Base-by-base conservation (phyloP, 1,139 yeast genomes). In the Yamadazyma aaseri region DNA sequence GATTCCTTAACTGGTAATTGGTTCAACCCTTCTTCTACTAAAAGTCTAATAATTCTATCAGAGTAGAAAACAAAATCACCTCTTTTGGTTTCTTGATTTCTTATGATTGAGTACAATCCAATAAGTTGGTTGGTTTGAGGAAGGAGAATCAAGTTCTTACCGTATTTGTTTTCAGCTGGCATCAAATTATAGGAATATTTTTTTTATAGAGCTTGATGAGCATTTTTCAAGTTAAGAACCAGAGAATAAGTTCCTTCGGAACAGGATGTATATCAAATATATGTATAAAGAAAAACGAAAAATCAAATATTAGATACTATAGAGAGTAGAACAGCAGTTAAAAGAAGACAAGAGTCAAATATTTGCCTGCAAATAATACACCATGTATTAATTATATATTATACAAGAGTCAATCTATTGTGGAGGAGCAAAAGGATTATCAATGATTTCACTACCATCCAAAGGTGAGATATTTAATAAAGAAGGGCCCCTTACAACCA, bases 51-150 rank as follows among this genome's bases (percentile, higher is more conserved):
- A 63, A 92, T 90, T 57, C 98, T 74, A 58, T 92, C 97, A 11
- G 97, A 79, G 60, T 90, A 92, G 60, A 92, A 92, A 36, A 92
- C 94, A 57, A 92, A 92, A 56, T 92, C 97, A 2, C 94, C 86
- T 51, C 97, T 76, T 41, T 76, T 70, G 17, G 97, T 90, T 38
- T 60, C 62, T 51, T 72, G 76, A 57, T 86, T 87, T 55, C 98
- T 82, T 51, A 92, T 89, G 53, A 90, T 89, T 14, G 96, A 82
- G 68, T 86, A 90, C 36, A 92, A 69, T 11, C 96, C 95, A 35
- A 76, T 67, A 45, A 92, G 71, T 61, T 92, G 98, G 67, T 87
- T 87, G 30, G 96, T 87, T 60, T 86, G 96, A 33, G 86, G 86
- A 32, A 92, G 74, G 24, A 85, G 62, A 36, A 79, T 65, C 35